Percentiles rank a stretch among this genome's conserved stretches.
Conservation (phyloP, 257 asterid genomes). For the Voacanga thouarsii region DNA sequence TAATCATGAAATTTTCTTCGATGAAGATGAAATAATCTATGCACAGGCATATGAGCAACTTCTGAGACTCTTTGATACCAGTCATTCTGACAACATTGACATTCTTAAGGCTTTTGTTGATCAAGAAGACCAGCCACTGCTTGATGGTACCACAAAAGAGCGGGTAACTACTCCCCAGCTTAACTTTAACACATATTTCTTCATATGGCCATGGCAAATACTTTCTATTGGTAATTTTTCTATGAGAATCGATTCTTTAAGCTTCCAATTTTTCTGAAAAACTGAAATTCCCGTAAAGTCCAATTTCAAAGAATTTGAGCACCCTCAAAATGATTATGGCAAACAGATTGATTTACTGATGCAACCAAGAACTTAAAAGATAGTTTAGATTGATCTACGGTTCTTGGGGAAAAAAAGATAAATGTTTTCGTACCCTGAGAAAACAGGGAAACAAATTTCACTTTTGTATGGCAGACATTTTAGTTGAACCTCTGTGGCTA, state of each 20-base stretch:
- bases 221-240: too few species aligned
- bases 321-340: too few species aligned
- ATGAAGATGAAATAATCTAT: not conserved
- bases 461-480: not conserved
- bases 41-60: not conserved
- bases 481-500: not conserved
- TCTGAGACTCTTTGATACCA: not conserved
- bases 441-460: not conserved
- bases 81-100: not conserved
- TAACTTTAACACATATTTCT: not conserved
- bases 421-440: not conserved
- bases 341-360: too few species aligned
- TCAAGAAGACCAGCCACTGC: conserved; percentile 3
- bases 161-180: not conserved
- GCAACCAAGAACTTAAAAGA: too few species aligned
- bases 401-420: too few species aligned
- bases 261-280: not conserved
- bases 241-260: too few species aligned
- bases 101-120: not conserved
- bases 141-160: conserved; percentile 10
- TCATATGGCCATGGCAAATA: too few species aligned
- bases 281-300: not conserved
- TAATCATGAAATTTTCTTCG: not conserved
- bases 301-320: too few species aligned
- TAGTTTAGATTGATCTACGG: too few species aligned